These are phyloP conservation scores for Clonostachys sp. DNA, from an alignment of 2,329 filamentous ascomycete genomes.

Conservation along the genomic window DNA sequence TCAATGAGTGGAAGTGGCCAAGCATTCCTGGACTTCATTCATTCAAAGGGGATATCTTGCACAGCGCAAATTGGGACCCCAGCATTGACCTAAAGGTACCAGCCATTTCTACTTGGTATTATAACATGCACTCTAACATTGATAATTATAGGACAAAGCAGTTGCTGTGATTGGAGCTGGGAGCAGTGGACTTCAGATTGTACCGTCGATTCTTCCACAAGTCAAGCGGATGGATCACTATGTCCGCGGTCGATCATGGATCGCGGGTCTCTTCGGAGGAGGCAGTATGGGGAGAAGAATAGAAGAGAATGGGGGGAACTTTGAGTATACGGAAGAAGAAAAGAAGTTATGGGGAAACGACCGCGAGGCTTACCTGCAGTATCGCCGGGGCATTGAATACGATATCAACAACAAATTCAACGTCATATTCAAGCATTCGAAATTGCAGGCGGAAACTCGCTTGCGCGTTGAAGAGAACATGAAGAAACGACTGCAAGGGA, in stretches of 20 bases:
- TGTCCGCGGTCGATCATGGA: conserved; percentile 20
- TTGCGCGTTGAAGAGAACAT: conserved; percentile 35
- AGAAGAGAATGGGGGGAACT: conserved; percentile 5
- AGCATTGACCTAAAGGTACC: conserved; percentile 19
- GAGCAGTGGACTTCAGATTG: conserved; percentile 45
- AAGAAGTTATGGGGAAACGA: conserved; percentile 13
- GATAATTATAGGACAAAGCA: conserved; percentile 21
- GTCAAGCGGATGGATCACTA: conserved; percentile 30
- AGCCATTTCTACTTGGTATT: conserved; percentile 11
- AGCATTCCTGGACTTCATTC: conserved; percentile 40
- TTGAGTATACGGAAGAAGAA: background rate
- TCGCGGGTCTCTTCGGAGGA: conserved; percentile 15
- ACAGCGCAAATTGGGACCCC: conserved; percentile 45
- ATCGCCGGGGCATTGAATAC: background rate
- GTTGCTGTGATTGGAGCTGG: conserved; percentile 51
- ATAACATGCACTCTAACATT: too few relatives aligned
- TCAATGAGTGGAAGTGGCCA: conserved; percentile 48
- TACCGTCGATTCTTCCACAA: conserved; percentile 25
- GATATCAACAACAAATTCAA: background rate
- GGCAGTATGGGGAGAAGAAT: too few relatives aligned
- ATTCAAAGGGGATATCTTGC: conserved; percentile 46
- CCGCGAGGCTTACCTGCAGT: background rate
- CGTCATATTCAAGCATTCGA: conserved; percentile 9
- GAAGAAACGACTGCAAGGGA: conserved; percentile 16
- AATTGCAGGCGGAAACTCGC: conserved; percentile 33